A percentile compares a stretch with the other conserved stretches of the same genome.
Conservation (phyloP, 495 filamentous ascomycete genomes). For the Penicillium cosmopolitanum region DNA sequence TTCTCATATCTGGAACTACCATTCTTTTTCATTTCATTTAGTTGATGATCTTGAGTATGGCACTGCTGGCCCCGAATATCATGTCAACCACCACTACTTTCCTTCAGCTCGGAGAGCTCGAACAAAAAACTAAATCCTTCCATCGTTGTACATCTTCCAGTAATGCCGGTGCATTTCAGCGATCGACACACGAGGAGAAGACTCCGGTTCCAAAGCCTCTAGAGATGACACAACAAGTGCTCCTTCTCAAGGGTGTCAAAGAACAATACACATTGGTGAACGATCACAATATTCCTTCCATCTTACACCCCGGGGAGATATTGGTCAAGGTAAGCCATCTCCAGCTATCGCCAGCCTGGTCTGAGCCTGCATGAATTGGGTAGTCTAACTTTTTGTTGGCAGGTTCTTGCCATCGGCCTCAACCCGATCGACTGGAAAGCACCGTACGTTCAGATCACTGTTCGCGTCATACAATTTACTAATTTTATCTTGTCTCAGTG, state of each 20-base stretch:
- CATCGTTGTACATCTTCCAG: slow-evolving; percentile 20
- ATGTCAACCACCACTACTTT: slow-evolving; percentile 36
- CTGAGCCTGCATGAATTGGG: slow-evolving; percentile 4
- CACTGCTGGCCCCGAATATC: slow-evolving; percentile 24
- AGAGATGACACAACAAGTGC: slow-evolving; percentile 33
- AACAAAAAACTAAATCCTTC: slow-evolving; percentile 20
- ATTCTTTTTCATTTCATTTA: slow-evolving; percentile 6
- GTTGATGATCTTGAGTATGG: slow-evolving; percentile 15
- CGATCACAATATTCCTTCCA: slow-evolving; percentile 54
- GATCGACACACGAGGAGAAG: slow-evolving; percentile 10
- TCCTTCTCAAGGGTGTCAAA: slow-evolving; percentile 39
- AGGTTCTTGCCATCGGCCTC: slow-evolving; percentile 62
- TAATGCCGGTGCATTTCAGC: slow-evolving; percentile 1
- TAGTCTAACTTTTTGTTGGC: slow-evolving; percentile 8
- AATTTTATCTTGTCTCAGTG: slow-evolving; percentile 29
- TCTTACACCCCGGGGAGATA: slow-evolving; percentile 52
- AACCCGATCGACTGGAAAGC: slow-evolving; percentile 78
- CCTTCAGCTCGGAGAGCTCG: slow-evolving; percentile 28
- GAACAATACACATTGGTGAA: slow-evolving; percentile 47
- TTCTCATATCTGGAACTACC: neutral
- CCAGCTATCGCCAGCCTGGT: neutral
- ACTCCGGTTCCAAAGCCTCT: slow-evolving; percentile 1
- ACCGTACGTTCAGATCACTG: slow-evolving; percentile 49
- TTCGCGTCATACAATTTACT: neutral
- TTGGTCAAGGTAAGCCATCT: slow-evolving; percentile 50